Base-by-base conservation (phyloP, 2,329 filamentous ascomycete species). In the Acephala macrosclerotiorum region DNA sequence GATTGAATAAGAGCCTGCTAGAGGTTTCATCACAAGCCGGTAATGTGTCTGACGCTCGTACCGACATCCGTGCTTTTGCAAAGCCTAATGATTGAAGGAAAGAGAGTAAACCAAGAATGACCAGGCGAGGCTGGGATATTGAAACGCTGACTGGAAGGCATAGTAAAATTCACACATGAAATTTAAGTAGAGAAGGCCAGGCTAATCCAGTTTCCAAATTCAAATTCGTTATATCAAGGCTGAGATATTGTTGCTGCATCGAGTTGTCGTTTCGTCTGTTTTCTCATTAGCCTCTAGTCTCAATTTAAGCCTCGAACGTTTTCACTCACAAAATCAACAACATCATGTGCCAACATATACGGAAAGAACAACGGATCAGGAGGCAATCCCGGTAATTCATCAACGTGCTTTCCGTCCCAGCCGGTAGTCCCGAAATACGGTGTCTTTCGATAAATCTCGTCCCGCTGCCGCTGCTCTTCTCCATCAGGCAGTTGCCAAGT, bases 311-410 rank as follows among this genome's bases (percentile, higher is more conserved):
- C 9, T 22, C 33, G 2, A 9, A 35, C 20, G 9, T 5, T 33
- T 33, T 14, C 20, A 63, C 66, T 67, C 38, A 67, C 66, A 59
- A 63, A 65, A 26, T 51, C 66, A 33, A 65, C 26, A 25, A 59
- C 55, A 61, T 67, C 62, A 67, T 67, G 66, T 0, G 87, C 86
- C 66, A 86, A 89, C 47, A 90, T 67, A 84, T 87, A 89, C 0
- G 84, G 82, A 73, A 89, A 87, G 1, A 88, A 82, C 42, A 84
- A 77, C 0, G 87, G 86, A 70, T 87, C 89, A 11, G 60, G 55
- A 3, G 57, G 61, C 3, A 59, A 2, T 4, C 57, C 61, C 8
- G 61, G 61, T 16, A 57, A 25, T 20, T 65, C 55, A 58, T 67
- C 59, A 45, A 63, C 29, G 58, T 64, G 62, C 14, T 58, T 58